Evolutionary conservation across 768 basidiomycete species (phyloP).

Genomic region (Cantharellus cinnabarinus): DNA sequence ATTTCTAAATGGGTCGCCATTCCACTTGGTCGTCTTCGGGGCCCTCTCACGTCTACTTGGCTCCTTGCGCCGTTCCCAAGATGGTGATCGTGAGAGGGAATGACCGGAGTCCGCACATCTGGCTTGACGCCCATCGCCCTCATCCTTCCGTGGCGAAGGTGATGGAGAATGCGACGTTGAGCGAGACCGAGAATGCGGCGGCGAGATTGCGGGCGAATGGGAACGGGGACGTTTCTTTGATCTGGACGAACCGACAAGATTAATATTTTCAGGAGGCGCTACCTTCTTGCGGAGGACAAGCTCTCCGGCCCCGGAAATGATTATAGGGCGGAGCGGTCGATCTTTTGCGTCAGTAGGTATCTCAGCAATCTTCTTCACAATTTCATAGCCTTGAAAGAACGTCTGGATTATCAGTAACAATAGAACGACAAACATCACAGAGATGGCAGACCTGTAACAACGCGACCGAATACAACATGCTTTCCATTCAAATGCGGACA

Average conservation of each 20-base stretch:
- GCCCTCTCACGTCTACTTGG: constrained; percentile 3
- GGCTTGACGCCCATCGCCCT: not conserved
- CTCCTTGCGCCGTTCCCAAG: constrained; percentile 6
- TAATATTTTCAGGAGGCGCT: not conserved
- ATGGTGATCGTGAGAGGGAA: not conserved
- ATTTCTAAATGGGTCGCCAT: constrained; percentile 2
- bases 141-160: constrained; percentile 2
- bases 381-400: constrained; percentile 15
- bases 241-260: not conserved
- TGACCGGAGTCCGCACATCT: not conserved
- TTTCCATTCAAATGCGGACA: constrained; percentile 57
- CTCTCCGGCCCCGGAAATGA: constrained; percentile 64
- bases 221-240: not conserved
- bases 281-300: constrained; percentile 40
- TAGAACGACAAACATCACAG: not conserved
- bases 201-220: not conserved
- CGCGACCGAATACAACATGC: constrained; percentile 20
- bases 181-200: not conserved
- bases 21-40: constrained; percentile 9
- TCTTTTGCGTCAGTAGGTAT: constrained; percentile 58
- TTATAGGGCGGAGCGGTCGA: constrained; percentile 43
- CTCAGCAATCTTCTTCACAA: constrained; percentile 36
- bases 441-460: constrained; percentile 18
- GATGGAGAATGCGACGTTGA: constrained; percentile 1
- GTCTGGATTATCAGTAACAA: not conserved